These are phyloP conservation scores for Cylindrotheca closterium DNA, from an alignment of 108 stramenopile species.

Conservation along the genomic window DNA sequence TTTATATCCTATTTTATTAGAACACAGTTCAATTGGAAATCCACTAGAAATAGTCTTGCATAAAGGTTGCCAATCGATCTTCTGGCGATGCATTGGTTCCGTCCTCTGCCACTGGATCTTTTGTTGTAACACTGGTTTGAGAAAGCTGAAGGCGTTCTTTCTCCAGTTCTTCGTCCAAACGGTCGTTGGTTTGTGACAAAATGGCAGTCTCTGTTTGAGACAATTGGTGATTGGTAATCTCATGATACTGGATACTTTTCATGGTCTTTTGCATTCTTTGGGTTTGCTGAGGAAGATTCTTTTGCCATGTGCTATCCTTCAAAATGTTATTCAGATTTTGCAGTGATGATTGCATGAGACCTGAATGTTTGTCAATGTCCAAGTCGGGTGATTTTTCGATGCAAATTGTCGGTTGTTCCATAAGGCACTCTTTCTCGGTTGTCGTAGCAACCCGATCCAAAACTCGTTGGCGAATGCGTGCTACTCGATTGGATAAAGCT, in stretches of 20 bases:
- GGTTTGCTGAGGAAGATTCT: conserved; percentile 17
- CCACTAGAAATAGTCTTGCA: conserved; percentile 12
- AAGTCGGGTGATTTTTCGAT: conserved; percentile 4
- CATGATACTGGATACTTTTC: conserved; percentile 21
- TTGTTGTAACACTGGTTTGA: background rate
- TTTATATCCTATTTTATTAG: too few species aligned
- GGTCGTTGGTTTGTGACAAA: conserved; percentile 14
- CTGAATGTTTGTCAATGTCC: background rate
- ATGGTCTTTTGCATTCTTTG: conserved; percentile 31
- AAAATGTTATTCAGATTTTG: conserved; percentile 9
- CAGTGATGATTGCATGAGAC: conserved; percentile 9
- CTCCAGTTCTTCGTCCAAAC: conserved; percentile 5
- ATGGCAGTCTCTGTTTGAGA: conserved; percentile 40
- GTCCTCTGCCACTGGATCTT: background rate
- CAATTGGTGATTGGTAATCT: conserved; percentile 12
- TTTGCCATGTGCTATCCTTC: conserved; percentile 20
- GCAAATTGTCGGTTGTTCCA: background rate
- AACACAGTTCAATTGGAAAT: too few species aligned
- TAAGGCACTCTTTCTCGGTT: background rate
- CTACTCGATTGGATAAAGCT: conserved; percentile 6
- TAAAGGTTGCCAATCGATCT: conserved; percentile 26
- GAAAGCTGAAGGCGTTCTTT: background rate
- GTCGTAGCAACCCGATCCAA: background rate
- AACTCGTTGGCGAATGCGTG: conserved; percentile 21
- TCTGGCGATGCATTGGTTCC: background rate